phyloP scores from a whole-genome alignment of 192 early-diverging fungal genomes.

The Coemansia sp. region DNA sequence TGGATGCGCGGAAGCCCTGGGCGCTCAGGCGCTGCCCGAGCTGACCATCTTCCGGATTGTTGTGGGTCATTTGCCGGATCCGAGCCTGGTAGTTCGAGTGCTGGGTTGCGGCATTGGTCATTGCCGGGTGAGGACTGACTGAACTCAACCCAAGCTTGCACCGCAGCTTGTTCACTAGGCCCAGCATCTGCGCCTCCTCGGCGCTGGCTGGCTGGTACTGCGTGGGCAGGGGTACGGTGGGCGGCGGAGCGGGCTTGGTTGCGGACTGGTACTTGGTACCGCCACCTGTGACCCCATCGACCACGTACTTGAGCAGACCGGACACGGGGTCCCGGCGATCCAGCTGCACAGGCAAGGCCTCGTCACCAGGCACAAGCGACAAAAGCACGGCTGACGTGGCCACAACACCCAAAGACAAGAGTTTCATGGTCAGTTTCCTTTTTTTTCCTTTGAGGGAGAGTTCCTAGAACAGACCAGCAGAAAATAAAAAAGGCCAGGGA shows the following conservation, averaged over 20 bases:
- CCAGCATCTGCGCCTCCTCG: constrained; percentile 33
- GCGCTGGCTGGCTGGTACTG: too few relatives aligned
- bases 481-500: not conserved
- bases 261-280: constrained; percentile 1
- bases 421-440: too few relatives aligned
- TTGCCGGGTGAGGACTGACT: constrained; percentile 21
- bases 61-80: constrained; percentile 34
- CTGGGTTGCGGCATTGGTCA: constrained; percentile 32
- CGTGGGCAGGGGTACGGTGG: not conserved
- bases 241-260: not conserved
- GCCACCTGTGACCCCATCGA: constrained; percentile 7
- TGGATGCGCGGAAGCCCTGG: constrained; percentile 22
- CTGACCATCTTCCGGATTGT: constrained; percentile 23
- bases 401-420: constrained; percentile 18
- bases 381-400: constrained; percentile 14
- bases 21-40: constrained; percentile 23
- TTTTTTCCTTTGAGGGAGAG: too few relatives aligned
- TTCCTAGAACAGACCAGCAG: too few relatives aligned
- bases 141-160: constrained; percentile 10
- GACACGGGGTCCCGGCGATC: constrained; percentile 38
- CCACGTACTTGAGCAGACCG: constrained; percentile 22
- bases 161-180: constrained; percentile 46
- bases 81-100: constrained; percentile 49
- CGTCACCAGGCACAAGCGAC: constrained; percentile 1
- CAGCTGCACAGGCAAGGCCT: constrained; percentile 33